Conservation (phyloP, 257 asterid genomes). For the Leonotis leonurus region DNA sequence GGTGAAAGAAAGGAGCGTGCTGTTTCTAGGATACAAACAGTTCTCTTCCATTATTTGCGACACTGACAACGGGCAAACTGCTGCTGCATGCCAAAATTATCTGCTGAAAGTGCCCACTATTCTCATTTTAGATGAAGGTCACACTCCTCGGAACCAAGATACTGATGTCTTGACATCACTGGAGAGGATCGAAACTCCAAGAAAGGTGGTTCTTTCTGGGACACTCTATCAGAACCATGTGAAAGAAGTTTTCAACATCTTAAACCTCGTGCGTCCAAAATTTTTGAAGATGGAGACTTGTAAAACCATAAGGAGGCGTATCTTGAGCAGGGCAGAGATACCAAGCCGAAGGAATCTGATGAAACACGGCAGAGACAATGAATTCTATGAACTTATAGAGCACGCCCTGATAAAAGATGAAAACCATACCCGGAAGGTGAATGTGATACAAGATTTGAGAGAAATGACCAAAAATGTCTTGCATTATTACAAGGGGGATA, state of each 20-base stretch:
- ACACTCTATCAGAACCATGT: conserved; percentile 95
- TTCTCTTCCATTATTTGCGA: conserved; percentile 78
- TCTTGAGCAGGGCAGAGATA: conserved; percentile 66
- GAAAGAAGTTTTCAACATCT: conserved; percentile 79
- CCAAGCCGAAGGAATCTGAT: conserved; percentile 37
- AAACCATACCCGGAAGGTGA: conserved; percentile 57
- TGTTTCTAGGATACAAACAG: conserved; percentile 84
- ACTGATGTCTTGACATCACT: conserved; percentile 87
- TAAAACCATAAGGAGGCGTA: conserved; percentile 63
- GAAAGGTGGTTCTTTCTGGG: conserved; percentile 95
- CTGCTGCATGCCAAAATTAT: conserved; percentile 60
- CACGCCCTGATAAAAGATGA: conserved; percentile 64
- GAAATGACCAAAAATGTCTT: conserved; percentile 79
- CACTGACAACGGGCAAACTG: conserved; percentile 34
- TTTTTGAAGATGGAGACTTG: conserved; percentile 64
- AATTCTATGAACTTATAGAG: conserved; percentile 78
- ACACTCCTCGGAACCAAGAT: conserved; percentile 87
- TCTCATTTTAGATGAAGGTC: conserved; percentile 91
- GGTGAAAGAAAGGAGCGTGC: conserved; percentile 62
- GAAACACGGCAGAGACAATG: conserved; percentile 54
- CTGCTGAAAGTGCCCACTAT: conserved; percentile 64
- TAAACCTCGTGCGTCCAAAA: conserved; percentile 95
- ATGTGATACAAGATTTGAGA: conserved; percentile 79
- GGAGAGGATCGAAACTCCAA: conserved; percentile 73
- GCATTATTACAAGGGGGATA: conserved; percentile 94